phyloP scores from a whole-genome alignment of 2,329 filamentous ascomycete genomes.

The Ascochyta fabae region DNA sequence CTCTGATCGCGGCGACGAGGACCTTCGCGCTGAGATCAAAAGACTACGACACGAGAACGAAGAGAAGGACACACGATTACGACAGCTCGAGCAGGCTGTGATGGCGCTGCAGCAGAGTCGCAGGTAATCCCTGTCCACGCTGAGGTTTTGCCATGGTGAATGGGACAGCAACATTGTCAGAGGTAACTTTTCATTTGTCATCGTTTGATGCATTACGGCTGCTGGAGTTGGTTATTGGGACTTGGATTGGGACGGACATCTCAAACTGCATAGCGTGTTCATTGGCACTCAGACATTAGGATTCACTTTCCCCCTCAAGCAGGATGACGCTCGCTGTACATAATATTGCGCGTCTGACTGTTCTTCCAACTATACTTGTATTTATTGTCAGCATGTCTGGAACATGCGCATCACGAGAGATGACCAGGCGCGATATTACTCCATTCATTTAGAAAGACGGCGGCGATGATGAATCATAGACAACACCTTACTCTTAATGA shows the following conservation, averaged over 20 bases:
- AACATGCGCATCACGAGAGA: slow-evolving; percentile 25
- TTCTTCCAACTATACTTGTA: slow-evolving; percentile 20
- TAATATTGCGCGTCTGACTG: slow-evolving; percentile 31
- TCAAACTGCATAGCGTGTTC: slow-evolving; percentile 15
- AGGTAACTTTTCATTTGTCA: slow-evolving; percentile 13
- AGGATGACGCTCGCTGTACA: slow-evolving; percentile 43
- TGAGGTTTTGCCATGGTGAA: background rate
- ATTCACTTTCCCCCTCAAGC: slow-evolving; percentile 24
- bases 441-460: slow-evolving; percentile 23
- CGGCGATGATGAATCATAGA: background rate
- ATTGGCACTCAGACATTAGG: slow-evolving; percentile 18
- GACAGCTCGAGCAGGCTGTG: slow-evolving; percentile 45
- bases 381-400: slow-evolving; percentile 26
- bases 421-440: slow-evolving; percentile 10
- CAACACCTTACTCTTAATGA: slow-evolving; percentile 15
- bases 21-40: slow-evolving; percentile 50
- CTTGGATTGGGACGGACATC: background rate
- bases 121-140: background rate
- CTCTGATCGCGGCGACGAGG: slow-evolving; percentile 34
- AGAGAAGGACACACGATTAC: slow-evolving; percentile 49
- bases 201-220: slow-evolving; percentile 6
- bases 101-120: slow-evolving; percentile 43
- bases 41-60: slow-evolving; percentile 50
- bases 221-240: slow-evolving; percentile 1
- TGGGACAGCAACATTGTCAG: background rate